Conservation (phyloP, 768 basidiomycete genomes). For the Mycena pura region DNA sequence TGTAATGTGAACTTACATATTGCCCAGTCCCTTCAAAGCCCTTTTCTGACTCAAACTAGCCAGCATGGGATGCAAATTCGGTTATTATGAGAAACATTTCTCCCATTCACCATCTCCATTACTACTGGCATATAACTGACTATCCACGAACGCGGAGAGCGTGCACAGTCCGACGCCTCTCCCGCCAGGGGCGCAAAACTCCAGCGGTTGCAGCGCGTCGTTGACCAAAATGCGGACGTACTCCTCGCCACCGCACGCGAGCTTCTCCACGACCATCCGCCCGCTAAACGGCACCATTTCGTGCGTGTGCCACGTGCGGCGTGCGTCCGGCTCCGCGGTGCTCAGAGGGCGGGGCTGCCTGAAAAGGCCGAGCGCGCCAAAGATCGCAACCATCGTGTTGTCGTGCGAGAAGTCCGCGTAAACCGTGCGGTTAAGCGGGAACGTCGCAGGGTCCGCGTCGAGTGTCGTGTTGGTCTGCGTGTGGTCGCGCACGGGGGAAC, state of each 20-base stretch:
- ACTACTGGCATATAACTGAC: constrained; percentile 71
- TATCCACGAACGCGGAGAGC: constrained; percentile 69
- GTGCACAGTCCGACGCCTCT: constrained; percentile 62
- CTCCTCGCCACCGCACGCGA: constrained; percentile 54
- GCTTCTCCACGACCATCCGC: constrained; percentile 75
- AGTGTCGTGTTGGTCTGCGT: constrained; percentile 83
- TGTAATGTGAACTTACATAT: not conserved
- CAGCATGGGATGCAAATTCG: no score
- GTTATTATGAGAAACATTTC: constrained; percentile 54
- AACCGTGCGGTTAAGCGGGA: constrained; percentile 69
- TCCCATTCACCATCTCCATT: constrained; percentile 78
- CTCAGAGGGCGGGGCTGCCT: constrained; percentile 39
- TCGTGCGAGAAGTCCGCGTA: constrained; percentile 89
- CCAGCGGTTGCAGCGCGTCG: constrained; percentile 68
- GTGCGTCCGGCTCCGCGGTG: constrained; percentile 33
- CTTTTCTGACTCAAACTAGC: no score
- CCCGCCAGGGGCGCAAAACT: constrained; percentile 55
- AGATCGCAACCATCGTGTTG: constrained; percentile 84
- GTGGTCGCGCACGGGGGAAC: constrained; percentile 63
- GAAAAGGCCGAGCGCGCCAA: constrained; percentile 65
- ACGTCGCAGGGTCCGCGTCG: constrained; percentile 65
- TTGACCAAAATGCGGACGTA: constrained; percentile 82
- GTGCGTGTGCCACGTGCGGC: constrained; percentile 60
- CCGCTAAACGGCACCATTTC: constrained; percentile 77
- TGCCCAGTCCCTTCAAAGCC: no score